Evolutionary conservation across 805 yeast species (phyloP).

Genomic region (Metschnikowia hibisci): DNA sequence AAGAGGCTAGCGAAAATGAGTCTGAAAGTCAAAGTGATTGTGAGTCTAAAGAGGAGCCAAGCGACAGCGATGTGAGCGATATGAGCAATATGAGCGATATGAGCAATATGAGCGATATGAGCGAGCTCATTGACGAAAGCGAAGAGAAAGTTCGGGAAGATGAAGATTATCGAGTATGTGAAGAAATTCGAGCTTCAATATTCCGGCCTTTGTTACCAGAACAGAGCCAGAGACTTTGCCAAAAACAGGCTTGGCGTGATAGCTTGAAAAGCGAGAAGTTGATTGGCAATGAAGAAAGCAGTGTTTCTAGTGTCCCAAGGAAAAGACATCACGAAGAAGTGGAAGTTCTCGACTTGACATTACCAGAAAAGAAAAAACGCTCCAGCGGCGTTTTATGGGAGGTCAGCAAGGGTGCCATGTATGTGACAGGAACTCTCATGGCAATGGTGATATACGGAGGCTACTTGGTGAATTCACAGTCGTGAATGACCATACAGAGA

Average conservation of each 20-base stretch:
- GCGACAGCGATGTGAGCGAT: neutral
- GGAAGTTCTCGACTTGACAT: neutral
- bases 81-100: neutral
- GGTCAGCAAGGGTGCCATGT: slow-evolving; percentile 29
- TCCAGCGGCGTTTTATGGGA: slow-evolving; percentile 26
- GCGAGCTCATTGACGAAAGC: neutral
- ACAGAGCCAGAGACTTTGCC: too few relatives aligned
- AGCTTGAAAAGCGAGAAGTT: too few relatives aligned
- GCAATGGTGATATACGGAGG: slow-evolving; percentile 39
- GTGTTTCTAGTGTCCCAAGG: neutral
- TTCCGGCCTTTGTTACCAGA: too few relatives aligned
- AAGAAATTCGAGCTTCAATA: too few relatives aligned
- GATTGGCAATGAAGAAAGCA: too few relatives aligned
- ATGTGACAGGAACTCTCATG: slow-evolving; percentile 29
- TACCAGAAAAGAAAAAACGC: slow-evolving; percentile 14
- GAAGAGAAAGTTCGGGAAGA: neutral
- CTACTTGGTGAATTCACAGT: slow-evolving; percentile 8
- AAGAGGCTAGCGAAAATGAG: too few relatives aligned
- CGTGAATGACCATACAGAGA: neutral
- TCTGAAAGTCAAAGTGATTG: too few relatives aligned
- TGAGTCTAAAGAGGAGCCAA: neutral
- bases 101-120: neutral
- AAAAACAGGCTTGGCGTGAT: too few relatives aligned
- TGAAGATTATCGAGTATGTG: neutral
- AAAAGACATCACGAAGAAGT: slow-evolving; percentile 12